Evolutionary conservation across 2,329 filamentous ascomycete species (phyloP), one percentile per base, ranked within the genome.

Genomic region (Phialocephala sp.): DNA sequence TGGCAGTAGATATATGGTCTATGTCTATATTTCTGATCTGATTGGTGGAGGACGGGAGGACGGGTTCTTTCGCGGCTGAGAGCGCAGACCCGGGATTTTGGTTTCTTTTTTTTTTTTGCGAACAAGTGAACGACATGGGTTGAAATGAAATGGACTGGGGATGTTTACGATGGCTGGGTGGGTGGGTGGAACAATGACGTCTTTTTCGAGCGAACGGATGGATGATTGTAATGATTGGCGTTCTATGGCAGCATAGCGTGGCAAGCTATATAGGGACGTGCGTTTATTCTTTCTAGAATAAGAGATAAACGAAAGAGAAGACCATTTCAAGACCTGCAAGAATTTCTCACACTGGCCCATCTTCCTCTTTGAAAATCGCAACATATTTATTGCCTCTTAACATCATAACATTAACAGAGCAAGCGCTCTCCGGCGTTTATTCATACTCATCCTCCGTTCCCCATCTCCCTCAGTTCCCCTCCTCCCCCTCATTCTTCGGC

Each of bases 401-500:
- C 27, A 32, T 47, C n/a, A 9, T 47, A 8, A 4, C 43, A 8
- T 22, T 22, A 8, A 4, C 20, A 11, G 9, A 27, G 27, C 27
- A 32, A 32, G 27, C 27, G 27, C 27, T 32, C 27, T 32, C 27
- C 6, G 27, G 27, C 27, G 6, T 32, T 50, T 24, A 4, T 20
- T 14, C 20, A 45, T 27, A 18, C 39, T 32, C 43, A n/a, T 39
- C 35, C 20, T 43, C 32, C 36, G 22, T 12, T 22, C 36, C 57
- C 37, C 24, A 24, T 35, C n/a, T 22, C 37, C 27, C 27, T 59
- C 20, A 24, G 76, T 83, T 78, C 4, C 77, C 78, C 73, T 86
- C 83, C 70, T 85, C 82, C 68, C 82, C 80, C 27, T 80, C 81
- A 65, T 80, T 81, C 78, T 85, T 85, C 2, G 84, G 84, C 41